Conservation (phyloP, 306 rosid species). For the Canavalia gladiata region DNA sequence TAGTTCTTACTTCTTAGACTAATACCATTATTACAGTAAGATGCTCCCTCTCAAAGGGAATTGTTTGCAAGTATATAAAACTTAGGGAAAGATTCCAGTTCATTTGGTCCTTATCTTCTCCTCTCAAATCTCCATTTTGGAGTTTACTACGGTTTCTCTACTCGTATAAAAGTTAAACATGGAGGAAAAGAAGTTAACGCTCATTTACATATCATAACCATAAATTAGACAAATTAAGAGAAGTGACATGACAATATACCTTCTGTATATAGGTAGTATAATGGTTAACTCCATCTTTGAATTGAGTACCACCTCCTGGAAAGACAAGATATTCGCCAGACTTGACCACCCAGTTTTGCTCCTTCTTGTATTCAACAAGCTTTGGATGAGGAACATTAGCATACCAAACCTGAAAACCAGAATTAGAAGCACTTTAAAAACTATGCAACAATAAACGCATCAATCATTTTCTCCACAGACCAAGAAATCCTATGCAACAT, state of each 20-base stretch:
- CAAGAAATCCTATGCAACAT: neutral
- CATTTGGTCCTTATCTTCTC: neutral
- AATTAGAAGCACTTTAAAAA: neutral
- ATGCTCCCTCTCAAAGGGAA: neutral
- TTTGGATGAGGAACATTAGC: constrained; percentile 84
- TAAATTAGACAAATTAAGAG: too few relatives aligned
- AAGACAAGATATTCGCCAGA: constrained; percentile 73
- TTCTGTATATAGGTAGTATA: constrained; percentile 64
- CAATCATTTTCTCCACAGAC: neutral
- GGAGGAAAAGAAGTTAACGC: neutral
- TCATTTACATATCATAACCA: too few relatives aligned
- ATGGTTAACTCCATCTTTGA: constrained; percentile 79
- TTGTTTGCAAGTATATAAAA: constrained; percentile 17
- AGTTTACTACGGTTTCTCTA: constrained; percentile 1
- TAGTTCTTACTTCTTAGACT: neutral
- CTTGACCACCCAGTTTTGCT: constrained; percentile 81
- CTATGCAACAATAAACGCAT: neutral
- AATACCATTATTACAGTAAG: neutral
- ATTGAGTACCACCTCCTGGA: constrained; percentile 94
- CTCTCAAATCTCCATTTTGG: neutral
- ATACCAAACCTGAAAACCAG: constrained; percentile 74
- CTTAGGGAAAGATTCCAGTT: constrained; percentile 22
- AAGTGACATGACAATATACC: constrained; percentile 51
- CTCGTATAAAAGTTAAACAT: neutral
- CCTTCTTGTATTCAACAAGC: constrained; percentile 92